A percentile compares a stretch with the other conserved stretches of the same genome.
phyloP scores from a whole-genome alignment of 331 rosid genomes.

The Quercus phellos region DNA sequence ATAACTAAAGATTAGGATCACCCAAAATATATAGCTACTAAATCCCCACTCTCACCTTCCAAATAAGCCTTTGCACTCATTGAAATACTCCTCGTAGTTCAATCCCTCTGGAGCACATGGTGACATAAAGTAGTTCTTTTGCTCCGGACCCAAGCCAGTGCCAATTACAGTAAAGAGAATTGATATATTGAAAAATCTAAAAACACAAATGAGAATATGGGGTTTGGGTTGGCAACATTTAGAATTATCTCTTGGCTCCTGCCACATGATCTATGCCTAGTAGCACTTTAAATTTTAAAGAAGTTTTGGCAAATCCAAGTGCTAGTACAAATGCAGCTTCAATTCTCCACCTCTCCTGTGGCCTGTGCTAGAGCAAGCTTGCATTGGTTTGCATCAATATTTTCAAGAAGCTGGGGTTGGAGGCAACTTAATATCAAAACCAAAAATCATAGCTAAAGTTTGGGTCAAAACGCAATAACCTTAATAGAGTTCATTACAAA shows the following conservation, averaged over 20 bases:
- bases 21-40: conserved; percentile 24
- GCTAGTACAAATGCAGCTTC: conserved; percentile 52
- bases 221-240: conserved; percentile 19
- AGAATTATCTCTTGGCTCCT: neutral
- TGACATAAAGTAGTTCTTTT: neutral
- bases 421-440: conserved; percentile 19
- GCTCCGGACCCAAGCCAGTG: conserved; percentile 37
- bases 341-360: conserved; percentile 55
- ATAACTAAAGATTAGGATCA: neutral
- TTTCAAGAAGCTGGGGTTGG: conserved; percentile 23
- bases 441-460: too few species aligned
- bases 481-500: too few species aligned
- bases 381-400: conserved; percentile 20
- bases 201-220: conserved; percentile 28
- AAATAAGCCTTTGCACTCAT: conserved; percentile 10
- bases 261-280: conserved; percentile 59
- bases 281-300: conserved; percentile 27
- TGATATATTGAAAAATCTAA: conserved; percentile 30
- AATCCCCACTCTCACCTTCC: conserved; percentile 4
- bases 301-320: conserved; percentile 29
- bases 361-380: conserved; percentile 33
- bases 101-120: conserved; percentile 49
- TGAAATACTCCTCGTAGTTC: conserved; percentile 45
- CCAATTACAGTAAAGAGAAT: conserved; percentile 42
- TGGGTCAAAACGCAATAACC: too few species aligned